Conservation (phyloP, 2,329 filamentous ascomycete genomes). For the Mycosphaerelloides madeirae region DNA sequence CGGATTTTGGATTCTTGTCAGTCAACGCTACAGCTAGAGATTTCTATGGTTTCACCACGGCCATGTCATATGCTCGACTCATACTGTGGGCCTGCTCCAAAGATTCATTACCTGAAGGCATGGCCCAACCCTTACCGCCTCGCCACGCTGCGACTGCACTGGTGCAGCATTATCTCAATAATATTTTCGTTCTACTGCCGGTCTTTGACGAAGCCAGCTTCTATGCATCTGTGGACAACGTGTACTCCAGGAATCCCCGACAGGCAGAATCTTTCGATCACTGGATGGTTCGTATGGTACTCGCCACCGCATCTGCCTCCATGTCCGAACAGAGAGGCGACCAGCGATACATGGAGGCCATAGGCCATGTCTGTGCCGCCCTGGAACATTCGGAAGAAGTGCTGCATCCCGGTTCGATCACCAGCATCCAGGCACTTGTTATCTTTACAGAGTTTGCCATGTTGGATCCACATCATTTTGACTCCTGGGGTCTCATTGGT, state of each 20-base stretch:
- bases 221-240: slow-evolving; percentile 70
- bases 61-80: slow-evolving; percentile 87
- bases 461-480: slow-evolving; percentile 84
- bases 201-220: slow-evolving; percentile 77
- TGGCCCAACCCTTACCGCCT: slow-evolving; percentile 60
- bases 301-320: slow-evolving; percentile 74
- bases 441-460: slow-evolving; percentile 85
- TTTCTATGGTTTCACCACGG: slow-evolving; percentile 80
- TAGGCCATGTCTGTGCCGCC: slow-evolving; percentile 60
- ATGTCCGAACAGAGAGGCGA: slow-evolving; percentile 64
- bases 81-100: slow-evolving; percentile 78
- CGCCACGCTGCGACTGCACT: slow-evolving; percentile 64
- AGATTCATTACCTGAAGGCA: slow-evolving; percentile 61
- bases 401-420: slow-evolving; percentile 75
- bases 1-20: slow-evolving; percentile 90
- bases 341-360: slow-evolving; percentile 58
- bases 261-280: slow-evolving; percentile 64
- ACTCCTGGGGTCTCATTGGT: slow-evolving; percentile 89
- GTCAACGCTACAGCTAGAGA: slow-evolving; percentile 93
- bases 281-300: slow-evolving; percentile 83
- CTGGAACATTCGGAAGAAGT: slow-evolving; percentile 76
- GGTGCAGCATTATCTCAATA: slow-evolving; percentile 78
- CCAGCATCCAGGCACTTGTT: slow-evolving; percentile 81
- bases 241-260: slow-evolving; percentile 67
- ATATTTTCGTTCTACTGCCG: slow-evolving; percentile 74